These are phyloP conservation scores for Nigrospora oryzae DNA, from an alignment of 2,329 filamentous ascomycete genomes.

Conservation along the genomic window DNA sequence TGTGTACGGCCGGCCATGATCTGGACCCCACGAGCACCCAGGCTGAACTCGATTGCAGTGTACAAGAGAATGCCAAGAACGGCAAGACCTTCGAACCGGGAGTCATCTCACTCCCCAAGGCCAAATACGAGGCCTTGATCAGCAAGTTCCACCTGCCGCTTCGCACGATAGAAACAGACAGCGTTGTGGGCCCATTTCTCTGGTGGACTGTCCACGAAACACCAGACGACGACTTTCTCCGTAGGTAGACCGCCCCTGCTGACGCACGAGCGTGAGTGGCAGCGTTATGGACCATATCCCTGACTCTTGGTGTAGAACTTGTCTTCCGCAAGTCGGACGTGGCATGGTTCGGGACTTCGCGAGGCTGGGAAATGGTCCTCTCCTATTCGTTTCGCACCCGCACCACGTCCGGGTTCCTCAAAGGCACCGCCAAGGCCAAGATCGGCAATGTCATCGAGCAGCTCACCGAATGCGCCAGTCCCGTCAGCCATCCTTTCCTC, in stretches of 20 bases:
- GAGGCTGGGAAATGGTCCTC: constrained; percentile 25
- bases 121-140: neutral
- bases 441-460: constrained; percentile 15
- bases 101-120: neutral
- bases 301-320: constrained; percentile 13
- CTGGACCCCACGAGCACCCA: too few relatives aligned
- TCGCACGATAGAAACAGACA: constrained; percentile 1
- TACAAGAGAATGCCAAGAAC: neutral
- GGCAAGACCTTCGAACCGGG: neutral
- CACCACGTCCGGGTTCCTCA: constrained; percentile 22
- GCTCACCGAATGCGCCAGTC: constrained; percentile 14
- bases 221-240: neutral
- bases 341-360: constrained; percentile 15
- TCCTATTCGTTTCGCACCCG: constrained; percentile 17
- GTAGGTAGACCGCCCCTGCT: neutral
- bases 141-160: neutral
- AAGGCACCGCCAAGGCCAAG: constrained; percentile 16
- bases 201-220: constrained; percentile 2
- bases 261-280: neutral
- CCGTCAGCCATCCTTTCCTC: constrained; percentile 21
- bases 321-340: constrained; percentile 26
- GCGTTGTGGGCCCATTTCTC: constrained; percentile 2
- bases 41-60: neutral
- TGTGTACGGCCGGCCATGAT: neutral
- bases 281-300: neutral